These are phyloP conservation scores for Cynara cardunculus DNA, from an alignment of 129 eudicot species.

Conservation along the genomic window DNA sequence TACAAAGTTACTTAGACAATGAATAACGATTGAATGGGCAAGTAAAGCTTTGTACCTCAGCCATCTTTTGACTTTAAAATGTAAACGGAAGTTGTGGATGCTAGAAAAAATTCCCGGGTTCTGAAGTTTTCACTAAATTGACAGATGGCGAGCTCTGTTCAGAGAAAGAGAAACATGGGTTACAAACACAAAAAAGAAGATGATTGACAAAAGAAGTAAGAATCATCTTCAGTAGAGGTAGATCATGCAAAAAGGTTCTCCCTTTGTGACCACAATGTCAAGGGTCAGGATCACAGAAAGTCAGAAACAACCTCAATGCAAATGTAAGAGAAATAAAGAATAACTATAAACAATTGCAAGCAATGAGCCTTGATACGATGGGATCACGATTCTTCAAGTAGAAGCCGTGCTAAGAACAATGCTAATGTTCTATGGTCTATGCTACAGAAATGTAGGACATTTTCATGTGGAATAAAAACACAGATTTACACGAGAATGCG, in stretches of 20 bases:
- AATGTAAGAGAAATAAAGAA: neutral
- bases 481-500: neutral
- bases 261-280: neutral
- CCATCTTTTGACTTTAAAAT: slow-evolving; percentile 9
- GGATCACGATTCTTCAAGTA: too few relatives aligned
- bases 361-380: neutral
- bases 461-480: neutral
- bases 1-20: neutral
- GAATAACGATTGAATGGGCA: neutral
- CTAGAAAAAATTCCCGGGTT: neutral
- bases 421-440: too few relatives aligned
- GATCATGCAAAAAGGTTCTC: neutral
- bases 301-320: neutral
- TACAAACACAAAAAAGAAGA: neutral
- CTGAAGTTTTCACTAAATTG: neutral
- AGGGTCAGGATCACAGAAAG: neutral
- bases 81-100: neutral
- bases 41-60: slow-evolving; percentile 22
- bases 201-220: neutral
- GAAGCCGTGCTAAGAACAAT: too few relatives aligned
- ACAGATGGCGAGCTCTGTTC: neutral
- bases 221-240: neutral
- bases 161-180: slow-evolving; percentile 1
- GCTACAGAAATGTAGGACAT: neutral
- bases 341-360: neutral